phyloP scores from a whole-genome alignment of 2,329 filamentous ascomycete species.

The Phaeomoniella chlamydospora region DNA sequence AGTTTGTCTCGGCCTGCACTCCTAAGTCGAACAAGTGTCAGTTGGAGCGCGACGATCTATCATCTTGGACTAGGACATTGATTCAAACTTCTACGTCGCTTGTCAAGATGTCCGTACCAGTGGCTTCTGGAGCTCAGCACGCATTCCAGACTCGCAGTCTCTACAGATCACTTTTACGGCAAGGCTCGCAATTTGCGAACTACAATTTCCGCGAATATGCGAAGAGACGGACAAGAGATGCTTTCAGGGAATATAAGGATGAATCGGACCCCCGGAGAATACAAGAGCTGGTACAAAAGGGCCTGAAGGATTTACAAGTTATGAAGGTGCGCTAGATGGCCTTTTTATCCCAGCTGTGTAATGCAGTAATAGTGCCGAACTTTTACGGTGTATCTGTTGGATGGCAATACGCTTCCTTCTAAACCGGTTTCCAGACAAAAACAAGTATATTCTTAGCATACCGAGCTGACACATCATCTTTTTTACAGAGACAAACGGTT shows the following conservation, averaged over 20 bases:
- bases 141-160: constrained; percentile 33
- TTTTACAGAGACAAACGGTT: constrained; percentile 74
- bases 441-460: too few species aligned
- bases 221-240: constrained; percentile 74
- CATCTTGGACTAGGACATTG: too few species aligned
- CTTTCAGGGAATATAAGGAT: constrained; percentile 66
- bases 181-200: constrained; percentile 71
- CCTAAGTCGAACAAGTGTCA: too few species aligned
- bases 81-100: too few species aligned
- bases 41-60: too few species aligned
- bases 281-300: constrained; percentile 82
- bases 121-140: constrained; percentile 17
- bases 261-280: constrained; percentile 61
- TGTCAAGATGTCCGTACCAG: constrained; percentile 16
- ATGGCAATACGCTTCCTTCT: too few species aligned
- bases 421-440: too few species aligned
- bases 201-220: constrained; percentile 99
- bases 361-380: too few species aligned
- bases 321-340: constrained; percentile 59
- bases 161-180: constrained; percentile 81
- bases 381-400: too few species aligned
- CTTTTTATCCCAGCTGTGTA: constrained; percentile 2
- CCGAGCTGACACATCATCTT: too few species aligned
- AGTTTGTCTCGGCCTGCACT: too few species aligned
- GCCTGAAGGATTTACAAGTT: constrained; percentile 70